These are phyloP conservation scores for Huiozyma sinensis DNA, from an alignment of 805 yeast species.

Conservation along the genomic window DNA sequence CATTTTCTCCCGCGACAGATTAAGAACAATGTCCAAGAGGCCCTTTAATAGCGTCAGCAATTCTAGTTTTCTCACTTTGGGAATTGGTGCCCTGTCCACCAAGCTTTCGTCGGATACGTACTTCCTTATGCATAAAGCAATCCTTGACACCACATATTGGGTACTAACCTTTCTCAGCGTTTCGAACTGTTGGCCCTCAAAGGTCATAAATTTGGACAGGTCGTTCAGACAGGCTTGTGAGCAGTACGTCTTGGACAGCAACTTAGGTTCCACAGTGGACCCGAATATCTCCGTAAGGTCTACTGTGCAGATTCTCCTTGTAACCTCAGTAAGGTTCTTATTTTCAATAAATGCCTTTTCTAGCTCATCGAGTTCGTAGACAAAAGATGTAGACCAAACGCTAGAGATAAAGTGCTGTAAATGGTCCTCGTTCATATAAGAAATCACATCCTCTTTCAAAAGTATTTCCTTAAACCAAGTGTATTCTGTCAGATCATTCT, in stretches of 20 bases:
- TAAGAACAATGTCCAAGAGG: slow-evolving; percentile 23
- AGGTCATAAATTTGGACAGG: slow-evolving; percentile 34
- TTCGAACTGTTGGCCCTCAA: slow-evolving; percentile 9
- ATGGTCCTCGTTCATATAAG: slow-evolving; percentile 21
- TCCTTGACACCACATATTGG: slow-evolving; percentile 45
- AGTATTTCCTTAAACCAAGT: slow-evolving; percentile 31
- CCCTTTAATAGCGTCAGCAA: slow-evolving; percentile 39
- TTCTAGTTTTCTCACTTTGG: slow-evolving; percentile 56
- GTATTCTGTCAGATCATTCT: slow-evolving; percentile 38
- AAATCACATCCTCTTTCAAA: slow-evolving; percentile 30
- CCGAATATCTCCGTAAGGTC: slow-evolving; percentile 48
- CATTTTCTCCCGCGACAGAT: neutral
- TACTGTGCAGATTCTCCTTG: slow-evolving; percentile 31
- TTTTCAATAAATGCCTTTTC: slow-evolving; percentile 32
- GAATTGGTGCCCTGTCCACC: slow-evolving; percentile 51
- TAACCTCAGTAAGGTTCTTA: slow-evolving; percentile 28
- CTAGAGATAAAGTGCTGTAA: slow-evolving; percentile 36
- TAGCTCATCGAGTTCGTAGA: slow-evolving; percentile 46
- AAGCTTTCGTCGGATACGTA: slow-evolving; percentile 54
- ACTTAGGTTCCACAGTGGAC: slow-evolving; percentile 41
- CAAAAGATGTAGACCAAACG: slow-evolving; percentile 50
- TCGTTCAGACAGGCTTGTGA: slow-evolving; percentile 49
- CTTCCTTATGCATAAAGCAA: slow-evolving; percentile 50
- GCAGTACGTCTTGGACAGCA: slow-evolving; percentile 36
- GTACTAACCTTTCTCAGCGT: slow-evolving; percentile 24